Percentiles rank a stretch among this genome's conserved stretches.
These are phyloP conservation scores for Calonectria fujianensis DNA, from an alignment of 2,329 filamentous ascomycete species.

Conservation along the genomic window DNA sequence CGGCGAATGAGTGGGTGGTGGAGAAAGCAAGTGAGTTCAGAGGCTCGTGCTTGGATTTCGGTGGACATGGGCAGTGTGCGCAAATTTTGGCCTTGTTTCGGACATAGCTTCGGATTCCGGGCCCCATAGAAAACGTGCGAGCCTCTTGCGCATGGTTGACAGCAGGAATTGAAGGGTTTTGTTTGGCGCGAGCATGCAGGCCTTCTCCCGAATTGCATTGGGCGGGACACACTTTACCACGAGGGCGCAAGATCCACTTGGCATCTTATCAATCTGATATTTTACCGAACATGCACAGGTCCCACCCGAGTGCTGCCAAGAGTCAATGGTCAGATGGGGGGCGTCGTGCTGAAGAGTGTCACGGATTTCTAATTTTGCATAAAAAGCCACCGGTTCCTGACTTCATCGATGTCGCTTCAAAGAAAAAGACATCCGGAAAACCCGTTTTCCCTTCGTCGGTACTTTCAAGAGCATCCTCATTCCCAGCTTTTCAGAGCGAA, in stretches of 20 bases:
- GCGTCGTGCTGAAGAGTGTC: background rate
- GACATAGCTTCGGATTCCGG: slow-evolving; percentile 19
- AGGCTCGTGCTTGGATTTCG: slow-evolving; percentile 1
- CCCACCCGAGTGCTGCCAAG: background rate
- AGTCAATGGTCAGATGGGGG: background rate
- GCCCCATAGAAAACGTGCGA: background rate
- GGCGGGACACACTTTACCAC: background rate
- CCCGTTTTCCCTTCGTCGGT: background rate
- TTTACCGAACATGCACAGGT: background rate
- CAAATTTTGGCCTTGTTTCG: slow-evolving; percentile 18
- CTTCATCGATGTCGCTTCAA: background rate
- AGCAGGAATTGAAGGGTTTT: background rate
- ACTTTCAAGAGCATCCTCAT: too few species aligned
- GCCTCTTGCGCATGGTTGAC: background rate
- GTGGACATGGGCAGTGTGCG: background rate
- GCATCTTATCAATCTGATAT: slow-evolving; percentile 27
- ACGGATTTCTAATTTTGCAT: background rate
- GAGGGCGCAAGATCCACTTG: background rate
- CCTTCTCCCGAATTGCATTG: background rate
- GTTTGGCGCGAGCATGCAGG: background rate
- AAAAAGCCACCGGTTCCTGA: background rate
- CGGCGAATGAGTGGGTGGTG: background rate
- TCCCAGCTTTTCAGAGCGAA: too few species aligned
- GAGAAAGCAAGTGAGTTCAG: background rate
- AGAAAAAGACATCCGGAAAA: background rate